phyloP scores from a whole-genome alignment of 179 eudicot species.

The Beta lomatogona region DNA sequence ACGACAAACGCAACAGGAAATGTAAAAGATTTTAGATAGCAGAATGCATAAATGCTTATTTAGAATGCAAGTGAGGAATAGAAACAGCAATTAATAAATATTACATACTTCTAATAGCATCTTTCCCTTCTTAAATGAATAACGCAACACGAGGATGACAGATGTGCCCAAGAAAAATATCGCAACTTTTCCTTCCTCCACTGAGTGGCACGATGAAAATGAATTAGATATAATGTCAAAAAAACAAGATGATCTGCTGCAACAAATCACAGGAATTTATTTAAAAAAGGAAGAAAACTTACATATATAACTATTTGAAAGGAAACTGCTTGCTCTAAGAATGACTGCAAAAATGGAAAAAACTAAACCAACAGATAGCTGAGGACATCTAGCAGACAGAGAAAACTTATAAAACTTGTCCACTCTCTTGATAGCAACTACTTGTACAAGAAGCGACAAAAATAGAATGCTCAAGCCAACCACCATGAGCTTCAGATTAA shows the following conservation, averaged over 20 bases:
- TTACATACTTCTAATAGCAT: conserved; percentile 67
- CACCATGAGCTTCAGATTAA: conserved; percentile 72
- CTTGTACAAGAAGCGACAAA: conserved; percentile 63
- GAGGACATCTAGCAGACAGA: conserved; percentile 31
- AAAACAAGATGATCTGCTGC: conserved; percentile 9
- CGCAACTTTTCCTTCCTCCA: conserved; percentile 95
- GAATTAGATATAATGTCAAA: conserved; percentile 12
- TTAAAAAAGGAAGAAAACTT: conserved; percentile 39
- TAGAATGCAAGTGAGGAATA: neutral
- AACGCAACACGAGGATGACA: conserved; percentile 61
- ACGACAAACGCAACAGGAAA: neutral
- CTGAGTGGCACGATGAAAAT: conserved; percentile 39
- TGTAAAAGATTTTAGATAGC: neutral
- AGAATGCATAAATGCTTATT: neutral
- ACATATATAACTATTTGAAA: conserved; percentile 91
- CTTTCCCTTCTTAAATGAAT: conserved; percentile 54
- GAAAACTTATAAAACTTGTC: conserved; percentile 39
- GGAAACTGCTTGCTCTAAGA: conserved; percentile 80
- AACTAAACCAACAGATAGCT: conserved; percentile 42
- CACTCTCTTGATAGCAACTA: conserved; percentile 51
- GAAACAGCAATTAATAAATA: conserved; percentile 2
- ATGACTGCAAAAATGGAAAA: conserved; percentile 54
- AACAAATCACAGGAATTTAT: conserved; percentile 6
- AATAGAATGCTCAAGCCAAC: conserved; percentile 65
- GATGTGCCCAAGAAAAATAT: conserved; percentile 74